Conservation (phyloP, 805 yeast genomes). For the Zygosaccharomyces gambellarensis region DNA sequence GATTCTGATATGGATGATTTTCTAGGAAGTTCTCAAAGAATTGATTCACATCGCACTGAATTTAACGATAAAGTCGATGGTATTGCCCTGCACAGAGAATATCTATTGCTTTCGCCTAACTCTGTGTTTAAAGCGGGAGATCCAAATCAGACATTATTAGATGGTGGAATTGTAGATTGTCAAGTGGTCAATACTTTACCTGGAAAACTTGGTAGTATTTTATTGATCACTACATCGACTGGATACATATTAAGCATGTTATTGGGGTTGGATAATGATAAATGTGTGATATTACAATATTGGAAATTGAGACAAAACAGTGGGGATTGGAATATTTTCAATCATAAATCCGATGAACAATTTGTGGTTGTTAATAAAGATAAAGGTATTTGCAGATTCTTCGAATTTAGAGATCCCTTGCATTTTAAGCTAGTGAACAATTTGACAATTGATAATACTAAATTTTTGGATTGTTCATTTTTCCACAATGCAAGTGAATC, state of each 20-base stretch:
- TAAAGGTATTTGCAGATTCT: conserved; percentile 22
- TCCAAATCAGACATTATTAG: conserved; percentile 6
- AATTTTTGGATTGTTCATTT: conserved; percentile 17
- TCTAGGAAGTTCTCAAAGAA: conserved; percentile 6
- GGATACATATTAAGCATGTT: conserved; percentile 19
- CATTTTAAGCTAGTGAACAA: conserved; percentile 24
- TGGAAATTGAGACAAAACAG: conserved; percentile 17
- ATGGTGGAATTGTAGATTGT: conserved; percentile 21
- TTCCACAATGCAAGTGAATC: conserved; percentile 12
- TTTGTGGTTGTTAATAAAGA: conserved; percentile 17
- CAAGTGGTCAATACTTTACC: conserved; percentile 9
- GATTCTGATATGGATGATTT: conserved; percentile 29
- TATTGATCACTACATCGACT: conserved; percentile 15
- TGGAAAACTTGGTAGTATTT: conserved; percentile 6
- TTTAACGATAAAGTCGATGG: background rate
- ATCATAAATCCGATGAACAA: conserved; percentile 10
- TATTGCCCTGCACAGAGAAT: background rate
- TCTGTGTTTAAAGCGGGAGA: conserved; percentile 17
- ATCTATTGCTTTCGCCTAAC: conserved; percentile 15
- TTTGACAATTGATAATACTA: conserved; percentile 16
- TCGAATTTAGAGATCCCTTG: conserved; percentile 12
- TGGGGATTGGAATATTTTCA: conserved; percentile 20
- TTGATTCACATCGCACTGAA: background rate
- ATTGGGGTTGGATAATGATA: conserved; percentile 2
- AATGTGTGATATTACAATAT: conserved; percentile 18